Evolutionary conservation across 2,329 filamentous ascomycete species (phyloP), one percentile per base, ranked within the genome.

Genomic region (Aspergillus alliaceus): DNA sequence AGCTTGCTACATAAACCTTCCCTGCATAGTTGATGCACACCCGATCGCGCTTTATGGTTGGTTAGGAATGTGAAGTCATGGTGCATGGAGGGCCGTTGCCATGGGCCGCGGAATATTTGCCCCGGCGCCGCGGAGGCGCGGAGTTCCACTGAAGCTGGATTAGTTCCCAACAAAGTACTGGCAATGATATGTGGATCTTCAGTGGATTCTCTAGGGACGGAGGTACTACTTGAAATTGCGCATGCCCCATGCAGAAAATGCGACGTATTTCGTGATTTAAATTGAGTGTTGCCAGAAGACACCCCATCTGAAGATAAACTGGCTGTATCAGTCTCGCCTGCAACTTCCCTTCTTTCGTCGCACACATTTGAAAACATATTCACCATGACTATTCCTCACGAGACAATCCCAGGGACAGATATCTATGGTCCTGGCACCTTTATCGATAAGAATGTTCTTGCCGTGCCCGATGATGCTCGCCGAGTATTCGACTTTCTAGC

Each of bases 381-480:
- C 7, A 51, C 24, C 18, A 52, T 52, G 22, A 6, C 39, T 22
- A 15, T 15, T 15, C 22, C 31, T 18, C 54, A 61, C 25, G 50
- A 66, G 49, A 64, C 62, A 8, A 37, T 61, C 2, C 42, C 59
- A 12, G 63, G 66, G 7, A 49, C 56, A 14, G 59, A 66, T 6
- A 37, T 71, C 24, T 79, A 78, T 57, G 76, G 77, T 4, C 75
- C 76, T 2, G 77, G 77, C 6, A 75, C 75, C 0, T 75, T 68
- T 49, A 72, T 71, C 20, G 77, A 79, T 64, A 70, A 66, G 34
- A 56, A 60, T 4, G 71, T 77, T 47, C 68, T 70, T 5, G 71
- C 75, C 1, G 72, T 78, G 29, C 65, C 67, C 2, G 55, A 75
- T 58, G 75, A 79, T 52, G 66, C 71, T 11, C 59, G 64, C 7